These are phyloP conservation scores for Rhizopus sp. DNA, from an alignment of 371 early-diverging fungal species.

Conservation along the genomic window DNA sequence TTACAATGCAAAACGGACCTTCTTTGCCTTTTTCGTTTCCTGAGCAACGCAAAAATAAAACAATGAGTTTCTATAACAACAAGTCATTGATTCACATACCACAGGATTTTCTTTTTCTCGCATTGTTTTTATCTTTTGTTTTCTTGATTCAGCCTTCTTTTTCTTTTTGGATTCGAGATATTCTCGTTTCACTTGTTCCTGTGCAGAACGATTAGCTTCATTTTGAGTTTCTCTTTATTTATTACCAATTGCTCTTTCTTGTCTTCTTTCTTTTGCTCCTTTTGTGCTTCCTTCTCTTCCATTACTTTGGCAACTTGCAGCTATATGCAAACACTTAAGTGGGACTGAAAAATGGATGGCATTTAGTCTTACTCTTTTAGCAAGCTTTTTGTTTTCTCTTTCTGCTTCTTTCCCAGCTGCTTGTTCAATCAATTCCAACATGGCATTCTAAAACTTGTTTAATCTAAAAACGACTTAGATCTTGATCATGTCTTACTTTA, in stretches of 20 bases:
- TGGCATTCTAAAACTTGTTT: slow-evolving; percentile 9
- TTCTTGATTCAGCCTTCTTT: slow-evolving; percentile 23
- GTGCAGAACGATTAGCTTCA: not conserved
- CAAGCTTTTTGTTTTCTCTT: slow-evolving; percentile 18
- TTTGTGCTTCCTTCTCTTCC: slow-evolving; percentile 24
- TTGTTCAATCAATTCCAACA: slow-evolving; percentile 22
- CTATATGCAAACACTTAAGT: not conserved
- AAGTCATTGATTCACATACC: not conserved
- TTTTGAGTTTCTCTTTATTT: not conserved
- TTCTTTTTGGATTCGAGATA: slow-evolving; percentile 23
- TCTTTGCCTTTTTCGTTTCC: slow-evolving; percentile 17
- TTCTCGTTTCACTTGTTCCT: slow-evolving; percentile 23
- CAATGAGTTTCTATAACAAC: not conserved
- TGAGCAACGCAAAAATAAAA: not conserved
- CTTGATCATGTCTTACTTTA: slow-evolving; percentile 1
- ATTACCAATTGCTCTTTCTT: slow-evolving; percentile 24
- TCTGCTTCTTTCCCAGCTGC: slow-evolving; percentile 24
- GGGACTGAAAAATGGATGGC: not conserved
- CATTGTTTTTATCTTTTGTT: slow-evolving; percentile 16
- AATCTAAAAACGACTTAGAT: not conserved
- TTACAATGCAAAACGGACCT: slow-evolving; percentile 23
- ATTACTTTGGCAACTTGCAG: slow-evolving; percentile 20
- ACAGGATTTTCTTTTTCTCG: slow-evolving; percentile 6
- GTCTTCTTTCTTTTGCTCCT: slow-evolving; percentile 15
- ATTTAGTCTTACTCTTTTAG: slow-evolving; percentile 11